Conservation (phyloP, 169 alveolate genomes). For the Cryptosporidium baileyi region DNA sequence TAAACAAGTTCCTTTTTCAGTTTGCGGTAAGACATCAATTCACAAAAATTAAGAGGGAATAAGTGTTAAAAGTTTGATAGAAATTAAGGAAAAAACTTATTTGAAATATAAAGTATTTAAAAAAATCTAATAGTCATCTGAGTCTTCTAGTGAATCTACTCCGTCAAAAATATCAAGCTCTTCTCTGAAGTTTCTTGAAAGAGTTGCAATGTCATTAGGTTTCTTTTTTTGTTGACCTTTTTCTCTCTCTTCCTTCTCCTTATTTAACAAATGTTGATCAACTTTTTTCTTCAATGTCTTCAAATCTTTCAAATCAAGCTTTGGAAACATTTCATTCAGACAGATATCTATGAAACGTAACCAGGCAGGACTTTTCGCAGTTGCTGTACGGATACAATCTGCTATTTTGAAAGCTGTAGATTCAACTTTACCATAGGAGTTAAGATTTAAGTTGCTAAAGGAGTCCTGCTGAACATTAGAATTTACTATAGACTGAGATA, state of each 20-base stretch:
- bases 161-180: constrained; percentile 68
- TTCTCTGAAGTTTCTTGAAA: constrained; percentile 43
- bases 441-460: constrained; percentile 12
- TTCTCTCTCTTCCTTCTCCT: constrained; percentile 47
- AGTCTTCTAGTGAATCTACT: constrained; percentile 48
- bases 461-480: constrained; percentile 10
- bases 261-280: constrained; percentile 13
- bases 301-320: constrained; percentile 49
- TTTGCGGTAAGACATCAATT: background rate
- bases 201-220: constrained; percentile 11
- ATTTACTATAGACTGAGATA: background rate
- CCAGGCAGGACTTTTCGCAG: constrained; percentile 69
- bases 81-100: background rate
- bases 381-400: constrained; percentile 45
- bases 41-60: background rate
- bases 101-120: background rate
- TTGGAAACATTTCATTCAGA: constrained; percentile 46
- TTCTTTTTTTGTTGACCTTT: constrained; percentile 56
- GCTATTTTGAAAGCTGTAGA: constrained; percentile 54
- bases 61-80: background rate
- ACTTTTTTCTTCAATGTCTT: constrained; percentile 53
- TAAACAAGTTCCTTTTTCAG: background rate
- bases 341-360: constrained; percentile 59
- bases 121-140: constrained; percentile 51
- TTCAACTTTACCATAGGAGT: constrained; percentile 56